A percentile compares a stretch with the other conserved stretches of the same genome.
Conservation (phyloP, 352 stramenopile genomes). For the Globisporangium middletonii region DNA sequence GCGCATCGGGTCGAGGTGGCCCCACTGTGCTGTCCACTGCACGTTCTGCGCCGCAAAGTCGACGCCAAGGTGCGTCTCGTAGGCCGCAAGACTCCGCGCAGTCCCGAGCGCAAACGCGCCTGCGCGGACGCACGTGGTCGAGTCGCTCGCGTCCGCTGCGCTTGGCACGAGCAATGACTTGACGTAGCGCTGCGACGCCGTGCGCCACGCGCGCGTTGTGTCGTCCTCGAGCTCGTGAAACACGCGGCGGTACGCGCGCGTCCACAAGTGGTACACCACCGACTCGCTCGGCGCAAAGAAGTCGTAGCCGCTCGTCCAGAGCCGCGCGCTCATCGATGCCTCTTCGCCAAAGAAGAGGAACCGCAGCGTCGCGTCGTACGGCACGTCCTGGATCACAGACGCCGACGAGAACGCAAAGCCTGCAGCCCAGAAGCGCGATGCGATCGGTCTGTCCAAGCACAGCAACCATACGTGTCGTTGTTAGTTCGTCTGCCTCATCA, state of each 20-base stretch:
- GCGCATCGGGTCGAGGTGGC: conserved; percentile 45
- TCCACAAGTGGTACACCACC: conserved; percentile 90
- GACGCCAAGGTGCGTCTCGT: conserved; percentile 48
- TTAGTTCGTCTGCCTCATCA: background rate
- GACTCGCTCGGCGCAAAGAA: conserved; percentile 83
- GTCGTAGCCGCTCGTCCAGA: conserved; percentile 89
- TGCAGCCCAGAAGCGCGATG: conserved; percentile 70
- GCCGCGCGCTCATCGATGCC: conserved; percentile 81
- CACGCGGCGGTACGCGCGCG: conserved; percentile 57
- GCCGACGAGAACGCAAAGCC: conserved; percentile 62
- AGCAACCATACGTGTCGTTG: background rate
- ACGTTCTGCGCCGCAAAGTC: conserved; percentile 33
- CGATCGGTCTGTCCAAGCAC: conserved; percentile 28
- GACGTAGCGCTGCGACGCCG: conserved; percentile 22
- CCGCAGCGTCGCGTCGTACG: conserved; percentile 80
- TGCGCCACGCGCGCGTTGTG: conserved; percentile 18
- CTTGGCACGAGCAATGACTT: conserved; percentile 16
- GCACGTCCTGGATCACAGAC: conserved; percentile 52
- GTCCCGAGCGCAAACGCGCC: conserved; percentile 20
- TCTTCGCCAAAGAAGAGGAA: conserved; percentile 96
- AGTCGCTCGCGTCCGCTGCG: background rate
- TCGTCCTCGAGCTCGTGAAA: conserved; percentile 68
- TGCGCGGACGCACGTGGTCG: background rate
- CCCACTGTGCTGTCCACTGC: conserved; percentile 55
- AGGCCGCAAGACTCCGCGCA: conserved; percentile 33